Base-by-base conservation (phyloP, 2,329 filamentous ascomycete genomes). In the Arachnopeziza araneosa region DNA sequence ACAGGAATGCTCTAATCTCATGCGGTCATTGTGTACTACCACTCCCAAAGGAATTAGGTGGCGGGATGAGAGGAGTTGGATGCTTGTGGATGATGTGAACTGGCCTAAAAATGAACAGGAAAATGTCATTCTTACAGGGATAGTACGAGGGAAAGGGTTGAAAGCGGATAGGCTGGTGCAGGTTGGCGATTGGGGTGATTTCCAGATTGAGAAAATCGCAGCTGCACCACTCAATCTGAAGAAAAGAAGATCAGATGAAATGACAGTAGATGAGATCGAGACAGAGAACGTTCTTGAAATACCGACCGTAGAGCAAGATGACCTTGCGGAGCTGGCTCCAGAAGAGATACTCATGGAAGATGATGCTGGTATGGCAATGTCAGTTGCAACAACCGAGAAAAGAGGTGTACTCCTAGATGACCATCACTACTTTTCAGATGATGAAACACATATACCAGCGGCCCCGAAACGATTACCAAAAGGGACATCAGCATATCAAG, bases 371-470 rank as follows among this genome's bases (percentile, higher is more conserved):
- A 60, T 80, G 68, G 72, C 79, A 62, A 66, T 82, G 69, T 80
- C 79, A 2, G 77, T 80, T 23, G 74, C 74, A 54, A 72, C 74
- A 3, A 77, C 79, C 1, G 79, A 81, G 51, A 87, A 87, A 71
- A 96, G 93, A 76, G 95, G 93, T 65, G 95, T 99, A 1, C 78
- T 99, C 50, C 80, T 99, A 10, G 95, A 99, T 67, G 93, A 98
- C 66, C 93, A 99, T 73, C 93, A 98, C 73, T 99, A 99, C 75
- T 99, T 98, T 72, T 93, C 93, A 0, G 93, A 98, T 51, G 91
- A 95, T 53, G 88, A 95, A 57, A 80, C 82, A 50, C 79, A 85
- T 57, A 78, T 81, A 21, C 78, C 85, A 21, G 75, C 80, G 44
- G 76, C 78, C 32, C 90, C 90, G 7, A 95, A 88, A 75, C 85